Base-by-base conservation (phyloP, 768 basidiomycete species). In the Rubroboletus pulcherrimus region DNA sequence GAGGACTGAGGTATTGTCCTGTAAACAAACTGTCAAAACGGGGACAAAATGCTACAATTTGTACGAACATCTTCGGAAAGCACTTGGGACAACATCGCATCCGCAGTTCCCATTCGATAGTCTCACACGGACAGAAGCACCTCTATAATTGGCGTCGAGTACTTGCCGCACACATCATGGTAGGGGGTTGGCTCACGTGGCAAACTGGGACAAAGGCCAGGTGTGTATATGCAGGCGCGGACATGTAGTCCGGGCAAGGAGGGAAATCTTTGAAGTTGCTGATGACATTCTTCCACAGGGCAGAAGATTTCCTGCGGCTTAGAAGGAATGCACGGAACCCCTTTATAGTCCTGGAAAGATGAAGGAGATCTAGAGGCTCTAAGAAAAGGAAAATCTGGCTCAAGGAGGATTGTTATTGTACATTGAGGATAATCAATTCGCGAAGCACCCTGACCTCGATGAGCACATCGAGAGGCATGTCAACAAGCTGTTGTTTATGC, bases 311-410 rank as follows among this genome's bases (percentile, higher is more conserved):
- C 6, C 51, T 35, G 37, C 57, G 66, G 31, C 59, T 59, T 26
- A 71, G 58, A 1, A 75, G 56, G 15, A 72, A 61, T 7, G 31
- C 34, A 17, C 72, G 65, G 11, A 74, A 62, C 7, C 54, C 62
- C 35, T 73, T 73, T 9, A 63, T 66, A 19, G 64, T 64, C 34
- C 72, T 63, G n/a, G 68, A 41, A 4, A 75, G 64, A 29, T 69
- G 56, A 24, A 74, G 65, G 8, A 74, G 54, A 49, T 74, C 70
- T 5, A 67, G 34, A 1, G 74, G 73, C 9, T 68, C 63, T 12
- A 74, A 52, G 51, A 66, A 53, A 5, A 61, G 59, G 26, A 74
- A 66, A 31, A 72, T 46, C 60, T 61, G 17, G 7, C 10, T 19
- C 19, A 19, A 26, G 7, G 29, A 31, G 15, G 10, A 26, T 29